Conservation (phyloP, 805 yeast species). For the Sugiyamaella chiloensis region DNA sequence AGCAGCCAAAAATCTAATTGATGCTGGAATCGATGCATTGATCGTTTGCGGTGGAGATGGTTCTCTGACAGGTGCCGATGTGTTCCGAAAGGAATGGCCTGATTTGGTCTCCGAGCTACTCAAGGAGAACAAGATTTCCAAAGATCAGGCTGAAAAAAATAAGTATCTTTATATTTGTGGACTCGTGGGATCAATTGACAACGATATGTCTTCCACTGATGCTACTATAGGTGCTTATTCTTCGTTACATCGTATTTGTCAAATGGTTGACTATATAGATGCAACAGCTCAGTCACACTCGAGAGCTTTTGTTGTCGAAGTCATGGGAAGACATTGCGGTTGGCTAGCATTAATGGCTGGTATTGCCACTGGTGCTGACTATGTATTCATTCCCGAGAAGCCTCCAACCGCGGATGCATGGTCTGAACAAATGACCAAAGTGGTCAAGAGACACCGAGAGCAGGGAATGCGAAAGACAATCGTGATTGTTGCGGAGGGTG, state of each 20-base stretch:
- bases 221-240: constrained; percentile 96
- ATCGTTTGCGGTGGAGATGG: constrained; percentile 99
- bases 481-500: constrained; percentile 98
- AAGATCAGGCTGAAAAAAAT: constrained; percentile 57
- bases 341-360: constrained; percentile 99
- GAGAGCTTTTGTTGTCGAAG: constrained; percentile 96
- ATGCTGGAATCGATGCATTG: constrained; percentile 87
- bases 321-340: constrained; percentile 99
- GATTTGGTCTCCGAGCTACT: constrained; percentile 71
- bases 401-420: constrained; percentile 75
- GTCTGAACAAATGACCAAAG: constrained; percentile 73
- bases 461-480: constrained; percentile 92
- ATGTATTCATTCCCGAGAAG: constrained; percentile 88
- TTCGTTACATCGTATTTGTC: constrained; percentile 87
- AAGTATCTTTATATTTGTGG: constrained; percentile 84
- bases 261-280: constrained; percentile 92
- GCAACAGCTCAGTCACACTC: constrained; percentile 97
- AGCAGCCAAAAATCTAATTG: constrained; percentile 82
- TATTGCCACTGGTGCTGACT: constrained; percentile 94
- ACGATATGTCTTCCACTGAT: constrained; percentile 97
- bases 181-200: constrained; percentile 93
- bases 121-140: constrained; percentile 51
- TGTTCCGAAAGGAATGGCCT: constrained; percentile 95
- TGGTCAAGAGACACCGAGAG: constrained; percentile 73
- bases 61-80: constrained; percentile 94